These are phyloP conservation scores for Botrytis squamosa DNA, from an alignment of 2,329 filamentous ascomycete genomes.

Conservation along the genomic window DNA sequence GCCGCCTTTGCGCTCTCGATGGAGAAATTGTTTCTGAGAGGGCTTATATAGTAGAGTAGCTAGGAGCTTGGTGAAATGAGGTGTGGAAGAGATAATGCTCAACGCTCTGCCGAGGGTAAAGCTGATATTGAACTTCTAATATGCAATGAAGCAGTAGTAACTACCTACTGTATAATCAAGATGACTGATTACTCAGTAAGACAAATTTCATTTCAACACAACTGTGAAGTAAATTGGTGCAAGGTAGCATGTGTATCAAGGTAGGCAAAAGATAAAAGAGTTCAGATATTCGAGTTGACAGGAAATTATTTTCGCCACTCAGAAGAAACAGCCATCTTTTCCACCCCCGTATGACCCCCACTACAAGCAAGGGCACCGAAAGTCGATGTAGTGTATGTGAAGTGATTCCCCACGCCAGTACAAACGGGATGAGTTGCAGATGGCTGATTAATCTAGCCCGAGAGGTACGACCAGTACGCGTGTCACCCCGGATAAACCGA, in stretches of 20 bases:
- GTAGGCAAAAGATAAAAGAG: background rate
- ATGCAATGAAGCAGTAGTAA: background rate
- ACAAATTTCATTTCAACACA: background rate
- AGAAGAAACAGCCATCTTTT: background rate
- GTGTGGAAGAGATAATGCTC: background rate
- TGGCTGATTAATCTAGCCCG: constrained; percentile 6
- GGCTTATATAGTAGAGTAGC: background rate
- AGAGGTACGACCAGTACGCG: background rate
- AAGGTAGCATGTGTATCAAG: background rate
- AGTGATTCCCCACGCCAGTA: background rate
- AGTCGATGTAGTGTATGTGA: background rate
- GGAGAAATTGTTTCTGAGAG: background rate
- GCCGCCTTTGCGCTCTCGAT: background rate
- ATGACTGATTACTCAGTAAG: background rate
- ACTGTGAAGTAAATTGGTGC: background rate
- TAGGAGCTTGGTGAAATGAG: background rate
- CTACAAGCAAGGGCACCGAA: background rate
- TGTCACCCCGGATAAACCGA: background rate
- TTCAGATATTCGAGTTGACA: background rate
- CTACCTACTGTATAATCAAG: background rate
- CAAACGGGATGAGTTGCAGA: constrained; percentile 9
- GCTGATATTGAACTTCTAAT: background rate
- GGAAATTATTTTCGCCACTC: background rate
- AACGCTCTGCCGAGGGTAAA: background rate
- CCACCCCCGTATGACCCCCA: background rate